Evolutionary conservation across 73 alveolate genomes (phyloP), one percentile per base, ranked within the genome.

Genomic region (Paramecium primaurelia): DNA sequence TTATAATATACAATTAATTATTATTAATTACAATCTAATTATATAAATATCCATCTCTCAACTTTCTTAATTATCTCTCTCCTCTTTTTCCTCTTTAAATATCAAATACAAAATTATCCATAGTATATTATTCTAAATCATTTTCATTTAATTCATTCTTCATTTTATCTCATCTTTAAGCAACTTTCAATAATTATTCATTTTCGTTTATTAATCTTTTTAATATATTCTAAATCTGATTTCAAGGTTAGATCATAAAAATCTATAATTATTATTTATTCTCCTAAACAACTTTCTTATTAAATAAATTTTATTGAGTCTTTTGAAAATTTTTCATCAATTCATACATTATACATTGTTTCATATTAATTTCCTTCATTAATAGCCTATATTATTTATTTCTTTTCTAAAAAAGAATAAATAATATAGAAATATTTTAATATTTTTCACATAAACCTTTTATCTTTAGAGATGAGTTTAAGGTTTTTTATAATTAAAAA

Each of bases 51-150:
- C 69, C 32, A 54, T 54, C 69, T 18, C 69, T 34, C 64, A 73
- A 12, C 58, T 12, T 73, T 37, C 22, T 34, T 12, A 22, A 9
- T 37, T 36, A 2, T 40, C 87, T 30, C 22, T 12, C 22, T 64
- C 10, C 32, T 18, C 49, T 1, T 25, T 34, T 64, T 22, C 8
- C 14, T 14, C 69, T 2, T 18, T n/a, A 84, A 96, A 96, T 51
- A 73, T 96, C 91, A 92, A 92, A 89, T 93, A 68, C 59, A 97
- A 96, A 59, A 93, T 96, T 92, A 98, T 97, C 85, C 99, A 99
- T 16, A 49, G 11, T 16, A 3, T 54, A 54, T 54, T 18, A 16
- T 2, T 54, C 69, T 4, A 18, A 54, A 54, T n/a, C 16, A 54
- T 18, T n/a, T 4, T 54, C 28, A 7, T 54, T 6, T 54, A 18